Percentiles rank a stretch among this genome's conserved stretches.
phyloP scores from a whole-genome alignment of 495 filamentous ascomycete genomes.

The Daldinia vernicosa region DNA sequence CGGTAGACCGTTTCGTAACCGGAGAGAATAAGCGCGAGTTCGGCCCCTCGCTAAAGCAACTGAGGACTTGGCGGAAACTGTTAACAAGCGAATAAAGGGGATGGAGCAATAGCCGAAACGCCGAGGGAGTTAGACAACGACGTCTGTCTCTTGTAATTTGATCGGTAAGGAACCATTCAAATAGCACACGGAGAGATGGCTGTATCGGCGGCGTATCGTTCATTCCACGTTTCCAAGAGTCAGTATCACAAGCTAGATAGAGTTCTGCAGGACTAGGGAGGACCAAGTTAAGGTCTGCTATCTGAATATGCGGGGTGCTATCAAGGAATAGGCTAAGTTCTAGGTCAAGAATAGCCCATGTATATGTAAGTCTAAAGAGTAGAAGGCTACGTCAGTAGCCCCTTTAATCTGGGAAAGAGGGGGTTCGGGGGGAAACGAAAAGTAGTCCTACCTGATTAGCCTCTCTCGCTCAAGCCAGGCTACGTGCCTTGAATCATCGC shows the following conservation, averaged over 20 bases:
- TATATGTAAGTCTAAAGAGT: conserved; percentile 11
- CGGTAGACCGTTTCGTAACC: conserved; percentile 15
- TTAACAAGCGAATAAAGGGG: conserved; percentile 15
- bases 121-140: conserved; percentile 5
- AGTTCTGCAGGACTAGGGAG: conserved; percentile 15
- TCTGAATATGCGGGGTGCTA: conserved; percentile 14
- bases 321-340: conserved; percentile 23
- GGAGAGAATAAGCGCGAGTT: conserved; percentile 21
- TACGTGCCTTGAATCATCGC: background rate
- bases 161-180: conserved; percentile 23
- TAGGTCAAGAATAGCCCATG: conserved; percentile 20
- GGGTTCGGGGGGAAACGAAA: too few species aligned
- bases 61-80: conserved; percentile 17
- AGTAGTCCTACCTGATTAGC: conserved; percentile 6
- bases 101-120: conserved; percentile 13
- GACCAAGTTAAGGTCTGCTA: conserved; percentile 12
- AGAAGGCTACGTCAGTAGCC: background rate
- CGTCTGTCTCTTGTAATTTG: conserved; percentile 2
- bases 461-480: conserved; percentile 19
- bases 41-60: conserved; percentile 12
- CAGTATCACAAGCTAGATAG: conserved; percentile 13
- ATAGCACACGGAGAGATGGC: conserved; percentile 16
- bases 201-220: conserved; percentile 1
- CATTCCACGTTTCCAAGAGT: conserved; percentile 9
- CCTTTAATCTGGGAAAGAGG: background rate